Evolutionary conservation across 257 asterid species (phyloP).

Genomic region (Fraxinus americana): DNA sequence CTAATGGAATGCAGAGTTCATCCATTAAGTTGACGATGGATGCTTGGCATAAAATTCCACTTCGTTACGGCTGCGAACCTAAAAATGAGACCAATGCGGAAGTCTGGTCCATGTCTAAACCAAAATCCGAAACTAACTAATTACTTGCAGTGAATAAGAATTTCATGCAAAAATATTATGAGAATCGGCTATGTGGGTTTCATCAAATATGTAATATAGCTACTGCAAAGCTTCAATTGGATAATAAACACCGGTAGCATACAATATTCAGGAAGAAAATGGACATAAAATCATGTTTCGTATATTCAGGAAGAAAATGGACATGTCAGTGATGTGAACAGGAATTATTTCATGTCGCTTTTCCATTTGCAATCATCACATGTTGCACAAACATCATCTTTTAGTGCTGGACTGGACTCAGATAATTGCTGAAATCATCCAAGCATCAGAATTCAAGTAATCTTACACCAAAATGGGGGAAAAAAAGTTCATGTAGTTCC

Average conservation of each 20-base stretch:
- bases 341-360: background rate
- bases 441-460: background rate
- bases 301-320: no score
- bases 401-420: background rate
- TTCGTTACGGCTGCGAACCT: background rate
- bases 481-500: background rate
- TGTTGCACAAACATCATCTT: background rate
- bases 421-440: background rate
- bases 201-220: no score
- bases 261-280: background rate
- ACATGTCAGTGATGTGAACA: background rate
- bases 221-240: no score
- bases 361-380: background rate
- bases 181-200: no score
- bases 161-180: background rate
- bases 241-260: background rate
- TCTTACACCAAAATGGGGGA: background rate
- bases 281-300: background rate
- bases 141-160: background rate
- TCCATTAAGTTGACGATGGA: background rate
- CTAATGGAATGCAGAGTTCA: background rate
- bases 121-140: no score
- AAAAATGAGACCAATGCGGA: background rate
- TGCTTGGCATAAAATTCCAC: background rate
- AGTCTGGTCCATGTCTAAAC: background rate